These are phyloP conservation scores for Chenopodium quinoa DNA, from an alignment of 148 eudicot genomes.

Conservation along the genomic window DNA sequence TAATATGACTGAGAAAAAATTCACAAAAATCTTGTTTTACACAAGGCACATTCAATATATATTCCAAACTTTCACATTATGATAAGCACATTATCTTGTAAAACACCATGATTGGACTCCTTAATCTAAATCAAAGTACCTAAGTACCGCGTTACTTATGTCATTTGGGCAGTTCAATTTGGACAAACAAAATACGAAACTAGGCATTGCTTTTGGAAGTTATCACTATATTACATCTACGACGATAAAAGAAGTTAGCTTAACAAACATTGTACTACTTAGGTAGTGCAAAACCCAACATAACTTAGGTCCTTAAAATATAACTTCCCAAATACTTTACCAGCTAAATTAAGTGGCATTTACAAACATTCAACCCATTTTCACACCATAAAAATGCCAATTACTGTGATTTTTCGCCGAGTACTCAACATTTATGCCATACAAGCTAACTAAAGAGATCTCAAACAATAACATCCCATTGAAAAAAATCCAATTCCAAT, in stretches of 20 bases:
- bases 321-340: not conserved
- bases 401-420: not conserved
- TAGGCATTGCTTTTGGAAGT: no score
- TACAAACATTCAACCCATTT: not conserved
- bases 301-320: not conserved
- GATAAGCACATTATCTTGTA: not conserved
- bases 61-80: not conserved
- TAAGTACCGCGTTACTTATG: not conserved
- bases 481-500: no score
- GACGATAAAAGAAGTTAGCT: not conserved
- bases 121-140: not conserved
- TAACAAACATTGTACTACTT: not conserved
- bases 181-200: no score
- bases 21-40: not conserved
- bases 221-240: not conserved
- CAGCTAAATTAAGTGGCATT: not conserved
- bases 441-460: no score
- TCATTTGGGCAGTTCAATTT: no score
- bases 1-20: not conserved
- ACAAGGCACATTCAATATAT: not conserved
- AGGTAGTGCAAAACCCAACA: not conserved
- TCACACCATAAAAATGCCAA: not conserved
- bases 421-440: not conserved
- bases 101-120: not conserved
- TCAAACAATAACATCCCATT: no score